Evolutionary conservation across 23 red algal species (phyloP).

Genomic region (Gracilaria domingensis): DNA sequence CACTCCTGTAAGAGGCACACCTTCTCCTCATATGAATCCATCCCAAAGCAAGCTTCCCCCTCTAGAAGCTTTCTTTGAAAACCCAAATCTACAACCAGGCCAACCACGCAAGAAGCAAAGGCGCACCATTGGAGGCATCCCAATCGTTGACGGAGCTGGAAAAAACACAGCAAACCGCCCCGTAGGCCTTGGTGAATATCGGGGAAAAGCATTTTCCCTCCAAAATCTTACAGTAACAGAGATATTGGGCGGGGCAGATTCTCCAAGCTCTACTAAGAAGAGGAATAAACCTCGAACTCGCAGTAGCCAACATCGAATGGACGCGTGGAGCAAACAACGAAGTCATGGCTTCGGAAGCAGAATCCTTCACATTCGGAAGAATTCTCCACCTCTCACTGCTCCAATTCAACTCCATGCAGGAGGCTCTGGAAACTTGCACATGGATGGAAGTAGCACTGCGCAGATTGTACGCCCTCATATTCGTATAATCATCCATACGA

Average conservation of each 20-base stretch:
- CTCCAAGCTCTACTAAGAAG: neutral
- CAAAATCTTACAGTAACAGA: neutral
- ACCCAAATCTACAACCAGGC: neutral
- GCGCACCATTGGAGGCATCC: neutral
- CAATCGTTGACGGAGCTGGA: neutral
- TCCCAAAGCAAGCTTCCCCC: neutral
- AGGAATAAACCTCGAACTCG: neutral
- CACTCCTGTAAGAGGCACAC: neutral
- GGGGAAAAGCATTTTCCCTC: slow-evolving; percentile 8
- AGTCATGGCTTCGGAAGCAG: neutral
- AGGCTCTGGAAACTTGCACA: neutral
- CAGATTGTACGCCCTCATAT: neutral
- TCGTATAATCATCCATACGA: neutral
- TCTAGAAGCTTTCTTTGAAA: neutral
- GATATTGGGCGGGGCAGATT: neutral
- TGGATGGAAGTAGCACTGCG: slow-evolving; percentile 2
- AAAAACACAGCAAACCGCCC: neutral
- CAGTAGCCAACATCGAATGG: neutral
- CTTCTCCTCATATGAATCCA: neutral
- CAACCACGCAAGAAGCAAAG: neutral
- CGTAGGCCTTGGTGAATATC: neutral
- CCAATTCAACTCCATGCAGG: neutral
- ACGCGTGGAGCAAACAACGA: neutral
- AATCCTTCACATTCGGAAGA: neutral
- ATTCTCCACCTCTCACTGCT: neutral